Evolutionary conservation across 805 yeast species (phyloP).

Genomic region (Ogataea corticis): DNA sequence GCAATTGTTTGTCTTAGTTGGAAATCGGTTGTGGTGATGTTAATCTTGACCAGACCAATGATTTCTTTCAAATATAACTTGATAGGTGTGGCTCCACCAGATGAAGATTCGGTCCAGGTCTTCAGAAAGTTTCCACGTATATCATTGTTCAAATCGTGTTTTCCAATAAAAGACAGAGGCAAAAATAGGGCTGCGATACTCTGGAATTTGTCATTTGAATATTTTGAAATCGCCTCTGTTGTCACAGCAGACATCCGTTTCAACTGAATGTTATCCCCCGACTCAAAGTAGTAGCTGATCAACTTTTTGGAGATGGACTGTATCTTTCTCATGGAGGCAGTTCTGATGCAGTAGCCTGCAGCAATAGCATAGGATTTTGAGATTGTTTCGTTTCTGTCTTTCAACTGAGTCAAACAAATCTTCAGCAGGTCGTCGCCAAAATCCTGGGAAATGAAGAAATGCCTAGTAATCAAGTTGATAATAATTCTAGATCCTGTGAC

Average conservation of each 20-base stretch:
- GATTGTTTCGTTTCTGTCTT: slow-evolving; percentile 72
- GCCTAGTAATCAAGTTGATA: slow-evolving; percentile 61
- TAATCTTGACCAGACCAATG: slow-evolving; percentile 44
- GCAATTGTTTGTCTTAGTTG: slow-evolving; percentile 71
- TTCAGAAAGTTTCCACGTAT: slow-evolving; percentile 52
- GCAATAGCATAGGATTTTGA: slow-evolving; percentile 76
- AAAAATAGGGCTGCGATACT: slow-evolving; percentile 61
- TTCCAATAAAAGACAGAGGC: slow-evolving; percentile 79
- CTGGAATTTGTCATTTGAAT: slow-evolving; percentile 68
- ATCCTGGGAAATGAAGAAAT: slow-evolving; percentile 43
- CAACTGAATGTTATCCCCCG: slow-evolving; percentile 39
- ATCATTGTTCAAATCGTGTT: slow-evolving; percentile 55
- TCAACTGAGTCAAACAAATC: slow-evolving; percentile 56
- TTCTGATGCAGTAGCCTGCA: slow-evolving; percentile 73
- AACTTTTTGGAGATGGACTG: slow-evolving; percentile 55
- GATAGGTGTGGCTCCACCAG: slow-evolving; percentile 71
- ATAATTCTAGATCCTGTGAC: slow-evolving; percentile 78
- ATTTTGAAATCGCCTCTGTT: slow-evolving; percentile 62
- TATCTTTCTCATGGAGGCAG: slow-evolving; percentile 53
- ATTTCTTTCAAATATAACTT: slow-evolving; percentile 73
- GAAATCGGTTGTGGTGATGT: slow-evolving; percentile 61
- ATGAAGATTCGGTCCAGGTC: slow-evolving; percentile 77
- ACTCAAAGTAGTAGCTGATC: slow-evolving; percentile 57
- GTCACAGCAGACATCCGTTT: slow-evolving; percentile 60
- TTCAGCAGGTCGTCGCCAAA: slow-evolving; percentile 65